phyloP scores from a whole-genome alignment of 257 asterid genomes.

The Ophiorrhiza pumila region DNA sequence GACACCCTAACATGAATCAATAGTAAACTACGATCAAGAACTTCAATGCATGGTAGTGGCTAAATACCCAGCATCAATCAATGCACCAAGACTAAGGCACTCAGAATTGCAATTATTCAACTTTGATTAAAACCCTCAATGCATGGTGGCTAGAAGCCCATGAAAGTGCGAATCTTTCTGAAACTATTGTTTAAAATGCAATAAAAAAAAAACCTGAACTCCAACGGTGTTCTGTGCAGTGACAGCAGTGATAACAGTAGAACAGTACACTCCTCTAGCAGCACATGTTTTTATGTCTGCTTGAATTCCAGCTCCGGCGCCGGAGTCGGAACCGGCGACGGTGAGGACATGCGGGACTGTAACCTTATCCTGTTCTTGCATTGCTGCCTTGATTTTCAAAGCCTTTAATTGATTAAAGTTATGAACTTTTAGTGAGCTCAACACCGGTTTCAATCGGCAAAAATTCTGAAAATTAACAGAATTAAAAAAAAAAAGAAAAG shows the following conservation, averaged over 20 bases:
- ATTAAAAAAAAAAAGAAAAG: neutral
- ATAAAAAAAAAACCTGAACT: slow-evolving; percentile 56
- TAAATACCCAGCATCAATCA: neutral
- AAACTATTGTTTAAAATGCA: neutral
- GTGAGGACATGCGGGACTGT: slow-evolving; percentile 85
- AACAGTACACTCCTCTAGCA: slow-evolving; percentile 80
- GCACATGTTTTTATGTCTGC: slow-evolving; percentile 94
- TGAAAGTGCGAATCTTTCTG: neutral
- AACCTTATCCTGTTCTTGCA: slow-evolving; percentile 33
- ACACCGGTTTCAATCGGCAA: slow-evolving; percentile 4
- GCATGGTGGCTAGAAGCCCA: neutral
- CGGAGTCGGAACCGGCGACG: slow-evolving; percentile 96
- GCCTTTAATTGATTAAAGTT: slow-evolving; percentile 21
- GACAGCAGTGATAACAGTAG: slow-evolving; percentile 87
- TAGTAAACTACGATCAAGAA: neutral
- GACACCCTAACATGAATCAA: slow-evolving; percentile 63
- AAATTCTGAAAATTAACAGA: neutral
- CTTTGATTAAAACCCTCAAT: no score
- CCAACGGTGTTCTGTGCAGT: slow-evolving; percentile 94
- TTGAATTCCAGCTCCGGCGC: slow-evolving; percentile 95
- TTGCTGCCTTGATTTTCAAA: slow-evolving; percentile 34
- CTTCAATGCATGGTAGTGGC: neutral
- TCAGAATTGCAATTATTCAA: neutral
- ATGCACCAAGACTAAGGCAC: neutral
- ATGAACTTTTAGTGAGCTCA: neutral